These are phyloP conservation scores for Cryptococcus floricola DNA, from an alignment of 1,284 basidiomycete genomes.

Conservation along the genomic window DNA sequence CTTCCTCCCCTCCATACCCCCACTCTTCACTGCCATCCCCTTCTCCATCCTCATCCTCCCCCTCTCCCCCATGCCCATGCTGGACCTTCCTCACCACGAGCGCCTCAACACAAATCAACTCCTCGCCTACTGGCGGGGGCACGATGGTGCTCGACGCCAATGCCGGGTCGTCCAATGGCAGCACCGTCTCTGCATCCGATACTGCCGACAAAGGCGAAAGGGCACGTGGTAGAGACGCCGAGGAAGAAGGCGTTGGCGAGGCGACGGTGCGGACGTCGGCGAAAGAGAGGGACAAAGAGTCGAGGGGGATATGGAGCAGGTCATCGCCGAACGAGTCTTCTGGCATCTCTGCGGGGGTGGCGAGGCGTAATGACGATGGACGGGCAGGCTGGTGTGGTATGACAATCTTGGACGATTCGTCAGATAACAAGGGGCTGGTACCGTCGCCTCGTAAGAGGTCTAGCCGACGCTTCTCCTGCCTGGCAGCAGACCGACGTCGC, in stretches of 20 bases:
- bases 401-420: background rate
- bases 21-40: constrained; percentile 19
- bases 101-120: constrained; percentile 48
- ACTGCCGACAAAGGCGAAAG: background rate
- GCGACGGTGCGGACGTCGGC: constrained; percentile 36
- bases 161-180: background rate
- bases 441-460: constrained; percentile 46
- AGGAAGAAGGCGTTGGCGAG: background rate
- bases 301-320: constrained; percentile 38
- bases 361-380: constrained; percentile 31
- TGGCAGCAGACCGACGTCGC: constrained; percentile 24
- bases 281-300: constrained; percentile 43
- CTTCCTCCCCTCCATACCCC: constrained; percentile 32
- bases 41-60: constrained; percentile 18
- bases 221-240: background rate
- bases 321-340: constrained; percentile 28
- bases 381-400: constrained; percentile 21
- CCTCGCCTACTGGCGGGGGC: constrained; percentile 10
- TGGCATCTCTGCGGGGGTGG: constrained; percentile 20
- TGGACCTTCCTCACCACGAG: constrained; percentile 44
- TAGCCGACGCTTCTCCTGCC: constrained; percentile 34
- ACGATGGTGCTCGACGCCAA: background rate
- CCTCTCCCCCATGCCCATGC: constrained; percentile 21
- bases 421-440: constrained; percentile 14
- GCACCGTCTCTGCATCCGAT: background rate